Evolutionary conservation across 2,329 filamentous ascomycete species (phyloP), one percentile per base, ranked within the genome.

Genomic region (Magnaporthales sp.): DNA sequence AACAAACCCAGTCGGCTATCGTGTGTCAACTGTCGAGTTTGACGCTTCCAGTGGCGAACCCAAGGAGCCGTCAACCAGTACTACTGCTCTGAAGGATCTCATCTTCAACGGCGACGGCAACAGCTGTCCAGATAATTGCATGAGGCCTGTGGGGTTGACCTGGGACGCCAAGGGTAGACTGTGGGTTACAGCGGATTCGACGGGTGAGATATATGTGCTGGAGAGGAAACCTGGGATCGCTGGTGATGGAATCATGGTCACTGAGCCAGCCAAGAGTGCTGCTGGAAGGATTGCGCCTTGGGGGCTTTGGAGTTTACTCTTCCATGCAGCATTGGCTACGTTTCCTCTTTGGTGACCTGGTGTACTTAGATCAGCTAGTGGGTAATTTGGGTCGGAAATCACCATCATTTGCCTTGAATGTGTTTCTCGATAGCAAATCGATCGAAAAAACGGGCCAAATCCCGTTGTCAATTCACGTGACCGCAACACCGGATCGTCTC

Each of bases 151-250:
- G 1, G 84, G 86, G 0, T 76, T 90, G 4, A 81, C 80, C 0
- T 77, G 79, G 69, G 82, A 84, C 72, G 69, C 70, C 9, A 70
- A 79, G 22, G 85, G 82, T 1, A 77, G 87, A 3, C 75, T 90
- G 11, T 90, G 84, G 77, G 82, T 89, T 78, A 83, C 79, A 62
- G 85, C 81, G 2, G 88, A 90, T 73, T 74, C 79, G 13, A 88
- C 86, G 0, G 88, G 87, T 3, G 88, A 91, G 77, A 82, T 91
- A 46, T 90, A 85, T 70, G 81, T 89, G 2, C 72, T 86, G 62
- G 68, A 74, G 58, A 68, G 67, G 64, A 68, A 63, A 19, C 54
- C 58, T 19, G 62, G 66, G 29, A 69, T 68, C 7, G 32, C 68
- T 26, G 66, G 65, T 9, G 65, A 66, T 31, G 69, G 70, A 8